Base-by-base conservation (phyloP, 768 basidiomycete genomes). In the Tulasnella sp. region DNA sequence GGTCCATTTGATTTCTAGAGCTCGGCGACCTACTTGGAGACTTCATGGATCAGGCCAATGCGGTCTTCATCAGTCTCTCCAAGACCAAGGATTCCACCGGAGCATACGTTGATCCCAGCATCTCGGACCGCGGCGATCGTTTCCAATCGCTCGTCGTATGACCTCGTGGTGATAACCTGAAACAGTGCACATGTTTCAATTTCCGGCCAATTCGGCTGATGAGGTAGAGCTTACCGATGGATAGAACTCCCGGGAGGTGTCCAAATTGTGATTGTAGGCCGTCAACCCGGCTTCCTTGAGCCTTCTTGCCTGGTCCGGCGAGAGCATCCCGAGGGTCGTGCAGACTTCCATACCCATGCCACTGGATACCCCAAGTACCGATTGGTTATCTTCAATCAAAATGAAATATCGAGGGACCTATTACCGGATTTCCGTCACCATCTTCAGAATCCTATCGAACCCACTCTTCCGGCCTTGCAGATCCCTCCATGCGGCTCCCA, bases 261-360 rank as follows among this genome's bases (percentile, higher is more conserved):
- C 94, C 56, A 99, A 80, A 71, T 99, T 99, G 70, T 99, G 94
- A 70, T 99, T 99, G 73, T 98, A 97, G 1, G 94, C 94, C 48
- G 92, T 96, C 66, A 98, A 73, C 29, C 94, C 94, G 34, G 94
- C 94, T 74, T 92, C 84, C 71, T 97, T 98, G 62, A 99, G 77
- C 66, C 85, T 85, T 63, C 75, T 75, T 24, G 94, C 94, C 72
- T 99, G 94, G 60, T 92, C 91, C 22, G 92, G 88, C 10, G 83
- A 82, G 49, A 99, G 77, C 94, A 99, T 98, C 48, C 94, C 94
- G 29, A 99, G 80, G 3, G 94, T 99, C 43, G 94, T 97, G 75
- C 94, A 99, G 24, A 99, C 94, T 73, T 99, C 94, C 94, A 99
- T 96, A 42, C 85, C 93, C 89, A 97, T 92, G 19, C 80, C 87